Evolutionary conservation across 495 filamentous ascomycete genomes (phyloP).

Genomic region (Penicillium angulare): DNA sequence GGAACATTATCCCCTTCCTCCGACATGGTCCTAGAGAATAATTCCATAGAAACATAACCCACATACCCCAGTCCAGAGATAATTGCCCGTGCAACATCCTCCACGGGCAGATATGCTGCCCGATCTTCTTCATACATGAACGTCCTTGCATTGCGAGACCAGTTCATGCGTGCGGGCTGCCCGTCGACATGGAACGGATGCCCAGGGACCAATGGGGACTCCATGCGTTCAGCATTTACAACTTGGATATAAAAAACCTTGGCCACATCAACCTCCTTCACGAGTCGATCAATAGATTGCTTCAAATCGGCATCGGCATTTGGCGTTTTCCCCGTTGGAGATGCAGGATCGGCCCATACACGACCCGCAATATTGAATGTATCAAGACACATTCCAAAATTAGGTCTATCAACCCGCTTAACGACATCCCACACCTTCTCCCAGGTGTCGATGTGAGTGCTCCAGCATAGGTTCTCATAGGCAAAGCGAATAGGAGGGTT

Average conservation of each 20-base stretch:
- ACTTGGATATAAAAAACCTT: slow-evolving; percentile 76
- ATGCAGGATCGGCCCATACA: slow-evolving; percentile 65
- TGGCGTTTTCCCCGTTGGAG: slow-evolving; percentile 45
- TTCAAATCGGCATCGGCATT: slow-evolving; percentile 58
- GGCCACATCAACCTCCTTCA: slow-evolving; percentile 49
- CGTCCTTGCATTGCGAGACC: slow-evolving; percentile 69
- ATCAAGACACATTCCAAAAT: slow-evolving; percentile 73
- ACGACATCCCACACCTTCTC: slow-evolving; percentile 65
- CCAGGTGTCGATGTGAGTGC: slow-evolving; percentile 63
- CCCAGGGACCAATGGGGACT: slow-evolving; percentile 50
- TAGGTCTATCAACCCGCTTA: slow-evolving; percentile 57
- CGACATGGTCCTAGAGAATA: slow-evolving; percentile 60
- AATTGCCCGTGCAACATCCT: slow-evolving; percentile 43
- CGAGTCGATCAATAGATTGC: slow-evolving; percentile 54
- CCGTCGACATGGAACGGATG: slow-evolving; percentile 62
- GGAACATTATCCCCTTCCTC: slow-evolving; percentile 52
- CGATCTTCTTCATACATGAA: slow-evolving; percentile 65
- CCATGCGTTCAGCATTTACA: slow-evolving; percentile 63
- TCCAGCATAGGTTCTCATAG: slow-evolving; percentile 69
- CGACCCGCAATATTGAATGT: slow-evolving; percentile 73
- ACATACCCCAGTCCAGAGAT: slow-evolving; percentile 59
- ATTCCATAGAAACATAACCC: slow-evolving; percentile 69
- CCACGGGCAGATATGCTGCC: slow-evolving; percentile 63
- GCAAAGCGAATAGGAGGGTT: slow-evolving; percentile 58
- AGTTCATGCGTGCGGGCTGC: slow-evolving; percentile 69